These are phyloP conservation scores for Zhuliangozyma parablackwelliae DNA, from an alignment of 1,139 yeast species.

Conservation along the genomic window DNA sequence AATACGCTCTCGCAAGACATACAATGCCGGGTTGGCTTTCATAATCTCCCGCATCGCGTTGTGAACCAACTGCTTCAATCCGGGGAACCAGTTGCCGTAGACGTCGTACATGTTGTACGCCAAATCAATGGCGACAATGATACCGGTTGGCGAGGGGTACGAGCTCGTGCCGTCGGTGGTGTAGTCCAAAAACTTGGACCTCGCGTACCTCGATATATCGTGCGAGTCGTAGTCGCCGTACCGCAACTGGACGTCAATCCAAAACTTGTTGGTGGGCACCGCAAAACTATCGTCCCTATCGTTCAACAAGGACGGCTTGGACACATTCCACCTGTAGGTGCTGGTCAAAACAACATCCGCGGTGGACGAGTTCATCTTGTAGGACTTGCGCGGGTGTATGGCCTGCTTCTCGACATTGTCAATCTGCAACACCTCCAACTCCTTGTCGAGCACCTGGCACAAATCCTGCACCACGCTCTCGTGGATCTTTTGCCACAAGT, in stretches of 20 bases:
- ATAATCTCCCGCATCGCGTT: slow-evolving; percentile 91
- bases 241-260: slow-evolving; percentile 93
- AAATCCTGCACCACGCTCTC: slow-evolving; percentile 92
- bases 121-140: slow-evolving; percentile 84
- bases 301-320: slow-evolving; percentile 75
- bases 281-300: slow-evolving; percentile 52
- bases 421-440: slow-evolving; percentile 76
- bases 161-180: slow-evolving; percentile 81
- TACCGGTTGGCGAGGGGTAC: slow-evolving; percentile 93
- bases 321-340: slow-evolving; percentile 78
- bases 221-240: slow-evolving; percentile 98
- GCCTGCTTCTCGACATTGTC: slow-evolving; percentile 88
- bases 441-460: slow-evolving; percentile 88
- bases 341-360: slow-evolving; percentile 85
- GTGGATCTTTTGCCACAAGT: slow-evolving; percentile 98
- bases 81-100: slow-evolving; percentile 97
- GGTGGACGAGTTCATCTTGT: slow-evolving; percentile 92
- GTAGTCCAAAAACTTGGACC: slow-evolving; percentile 90
- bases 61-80: slow-evolving; percentile 82
- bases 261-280: slow-evolving; percentile 67
- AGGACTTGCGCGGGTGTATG: slow-evolving; percentile 94
- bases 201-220: slow-evolving; percentile 88
- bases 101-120: slow-evolving; percentile 96
- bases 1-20: slow-evolving; percentile 87
- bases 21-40: slow-evolving; percentile 92